Evolutionary conservation across 179 eudicot species (phyloP).

Genomic region (Silene vulgaris): DNA sequence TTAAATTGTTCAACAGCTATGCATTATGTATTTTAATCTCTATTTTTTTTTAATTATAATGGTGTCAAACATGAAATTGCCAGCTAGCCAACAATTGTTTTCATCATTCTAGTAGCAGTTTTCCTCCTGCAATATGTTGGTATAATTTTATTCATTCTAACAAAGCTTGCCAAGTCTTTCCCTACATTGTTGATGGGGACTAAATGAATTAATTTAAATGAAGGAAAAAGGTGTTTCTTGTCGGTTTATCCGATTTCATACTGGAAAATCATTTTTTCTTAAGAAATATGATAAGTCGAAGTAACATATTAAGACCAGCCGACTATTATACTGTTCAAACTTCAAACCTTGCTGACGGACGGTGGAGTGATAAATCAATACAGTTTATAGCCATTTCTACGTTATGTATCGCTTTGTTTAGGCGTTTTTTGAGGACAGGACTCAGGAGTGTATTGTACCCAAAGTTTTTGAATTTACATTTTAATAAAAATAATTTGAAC

Average conservation of each 20-base stretch:
- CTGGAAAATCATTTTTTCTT: neutral
- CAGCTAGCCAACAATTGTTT: neutral
- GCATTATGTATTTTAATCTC: neutral
- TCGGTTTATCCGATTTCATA: neutral
- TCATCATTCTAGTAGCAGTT: neutral
- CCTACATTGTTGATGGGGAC: slow-evolving; percentile 9
- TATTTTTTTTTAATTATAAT: neutral
- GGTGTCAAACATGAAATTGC: neutral
- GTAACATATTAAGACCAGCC: neutral
- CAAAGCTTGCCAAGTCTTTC: slow-evolving; percentile 2
- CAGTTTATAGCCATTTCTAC: neutral
- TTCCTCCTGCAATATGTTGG: neutral
- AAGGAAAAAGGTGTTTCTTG: slow-evolving; percentile 7
- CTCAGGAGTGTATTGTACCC: neutral
- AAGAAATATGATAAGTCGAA: neutral
- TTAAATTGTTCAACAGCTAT: neutral
- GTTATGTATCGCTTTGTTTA: neutral
- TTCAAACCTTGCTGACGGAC: slow-evolving; percentile 10
- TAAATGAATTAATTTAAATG: neutral
- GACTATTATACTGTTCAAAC: slow-evolving; percentile 22
- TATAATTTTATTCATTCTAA: neutral
- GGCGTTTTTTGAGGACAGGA: neutral
- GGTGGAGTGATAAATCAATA: neutral
- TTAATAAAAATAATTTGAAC: slow-evolving; percentile 18
- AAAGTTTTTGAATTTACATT: neutral